Evolutionary conservation across 805 yeast species (phyloP), one percentile per base, ranked within the genome.

Genomic region (Ogataea parapolymorpha): DNA sequence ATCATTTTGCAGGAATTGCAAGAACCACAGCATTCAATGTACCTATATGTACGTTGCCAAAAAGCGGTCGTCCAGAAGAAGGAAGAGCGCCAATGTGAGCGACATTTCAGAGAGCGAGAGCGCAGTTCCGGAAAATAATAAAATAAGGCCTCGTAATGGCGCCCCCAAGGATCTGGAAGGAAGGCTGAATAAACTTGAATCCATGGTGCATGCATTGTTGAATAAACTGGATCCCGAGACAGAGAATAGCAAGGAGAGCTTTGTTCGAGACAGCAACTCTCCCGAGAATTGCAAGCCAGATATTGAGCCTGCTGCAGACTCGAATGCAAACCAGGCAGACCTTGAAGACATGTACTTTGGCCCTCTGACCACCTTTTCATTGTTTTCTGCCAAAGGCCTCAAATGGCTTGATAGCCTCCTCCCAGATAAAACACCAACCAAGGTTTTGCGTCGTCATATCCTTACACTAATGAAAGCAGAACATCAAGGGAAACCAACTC

Each of bases 1-100:
- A 3, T 44, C 46, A 10, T 70, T 70, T 4, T 76, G 82, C 46
- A 48, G 61, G 6, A 62, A 64, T 28, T 74, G 82, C 48, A 42
- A 50, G 8, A 56, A 50, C 17, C 65, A 63, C 35, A 57, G 56
- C 18, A 44, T 54, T 4, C 37, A 37, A 3, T 75, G 80, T 49
- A 49, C 66, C 1, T 66, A 66, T 37, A 53, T 53, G 29, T 58
- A 63, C 40, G 54, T 65, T n/a, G 54, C 59, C 23, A 65, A 63
- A 49, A 55, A 54, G 35, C 44, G 66, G 34, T 15, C 38, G 3
- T 15, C 30, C 5, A 10, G 38, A 16, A 23, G 15, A 12, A 33
- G 12, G 25, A 29, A 29, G 29, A 8, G n/a, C 4, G 18, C 22
- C 18, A 32, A 15, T 3, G 22, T 13, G 6, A 16, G 14, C 16